Evolutionary conservation across 176 grass and related monocot species (phyloP).

Genomic region (Ensete glaucum): DNA sequence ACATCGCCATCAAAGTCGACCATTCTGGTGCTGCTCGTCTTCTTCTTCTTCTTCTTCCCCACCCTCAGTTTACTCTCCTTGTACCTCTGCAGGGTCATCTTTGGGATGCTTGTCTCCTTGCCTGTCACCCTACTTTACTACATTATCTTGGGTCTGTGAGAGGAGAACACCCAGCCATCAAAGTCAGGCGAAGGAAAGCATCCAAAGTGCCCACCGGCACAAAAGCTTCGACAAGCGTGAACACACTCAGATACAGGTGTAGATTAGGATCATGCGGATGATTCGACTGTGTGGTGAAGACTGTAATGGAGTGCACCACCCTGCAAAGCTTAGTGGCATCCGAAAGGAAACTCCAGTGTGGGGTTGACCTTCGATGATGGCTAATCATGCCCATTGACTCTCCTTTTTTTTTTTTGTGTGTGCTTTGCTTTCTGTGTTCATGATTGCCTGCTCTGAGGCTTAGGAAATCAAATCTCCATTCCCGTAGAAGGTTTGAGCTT

Average conservation of each 20-base stretch:
- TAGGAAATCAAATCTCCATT: no score
- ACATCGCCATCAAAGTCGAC: no score
- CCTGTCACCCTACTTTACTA: constrained; percentile 6
- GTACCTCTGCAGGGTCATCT: background rate
- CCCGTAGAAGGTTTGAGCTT: no score
- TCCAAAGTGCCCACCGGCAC: background rate
- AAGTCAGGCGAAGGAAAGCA: no score
- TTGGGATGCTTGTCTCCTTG: constrained; percentile 5
- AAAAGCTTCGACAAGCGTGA: background rate
- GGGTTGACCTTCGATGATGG: no score
- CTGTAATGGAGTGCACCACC: background rate
- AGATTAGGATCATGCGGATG: background rate
- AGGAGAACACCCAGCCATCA: background rate
- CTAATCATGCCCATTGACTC: no score
- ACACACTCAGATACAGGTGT: background rate
- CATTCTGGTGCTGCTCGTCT: background rate
- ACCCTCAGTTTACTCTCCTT: background rate
- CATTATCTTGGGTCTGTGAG: constrained; percentile 6
- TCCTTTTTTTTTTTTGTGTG: no score
- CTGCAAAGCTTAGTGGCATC: background rate
- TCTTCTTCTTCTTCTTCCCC: background rate
- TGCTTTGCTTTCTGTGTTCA: no score
- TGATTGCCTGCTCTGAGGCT: no score
- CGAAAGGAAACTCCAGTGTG: background rate
- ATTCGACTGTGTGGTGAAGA: no score